phyloP scores from a whole-genome alignment of 768 basidiomycete genomes.

The Trametes maxima region DNA sequence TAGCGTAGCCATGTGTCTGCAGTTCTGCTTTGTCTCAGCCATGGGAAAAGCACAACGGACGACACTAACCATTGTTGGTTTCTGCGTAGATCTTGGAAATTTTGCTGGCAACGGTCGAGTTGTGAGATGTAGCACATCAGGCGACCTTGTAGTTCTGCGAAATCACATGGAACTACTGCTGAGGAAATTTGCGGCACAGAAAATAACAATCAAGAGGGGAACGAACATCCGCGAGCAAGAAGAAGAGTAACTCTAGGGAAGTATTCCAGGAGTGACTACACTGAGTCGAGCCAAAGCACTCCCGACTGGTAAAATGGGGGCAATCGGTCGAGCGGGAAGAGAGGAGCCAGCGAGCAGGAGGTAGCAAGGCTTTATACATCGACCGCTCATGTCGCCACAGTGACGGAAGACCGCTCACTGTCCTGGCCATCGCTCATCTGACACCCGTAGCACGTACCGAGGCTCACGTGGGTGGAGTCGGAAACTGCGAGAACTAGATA shows the following conservation, averaged over 20 bases:
- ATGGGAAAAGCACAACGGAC: too few species aligned
- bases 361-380: neutral
- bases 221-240: too few species aligned
- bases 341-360: neutral
- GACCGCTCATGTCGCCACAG: neutral
- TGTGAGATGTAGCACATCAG: too few species aligned
- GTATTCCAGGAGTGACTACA: too few species aligned
- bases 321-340: neutral
- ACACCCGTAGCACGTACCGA: neutral
- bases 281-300: too few species aligned
- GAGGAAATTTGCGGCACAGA: too few species aligned
- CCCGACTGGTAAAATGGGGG: neutral
- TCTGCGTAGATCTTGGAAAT: too few species aligned
- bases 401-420: neutral
- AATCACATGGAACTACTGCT: too few species aligned
- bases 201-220: too few species aligned
- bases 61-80: neutral
- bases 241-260: too few species aligned
- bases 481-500: neutral
- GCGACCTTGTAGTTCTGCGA: too few species aligned
- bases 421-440: constrained; percentile 5
- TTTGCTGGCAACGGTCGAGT: too few species aligned
- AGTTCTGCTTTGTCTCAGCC: neutral
- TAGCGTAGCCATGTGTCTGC: neutral
- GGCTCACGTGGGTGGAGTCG: constrained; percentile 10